Evolutionary conservation across 805 yeast genomes (phyloP).

Genomic region (Metahyphopichia silvanorum): DNA sequence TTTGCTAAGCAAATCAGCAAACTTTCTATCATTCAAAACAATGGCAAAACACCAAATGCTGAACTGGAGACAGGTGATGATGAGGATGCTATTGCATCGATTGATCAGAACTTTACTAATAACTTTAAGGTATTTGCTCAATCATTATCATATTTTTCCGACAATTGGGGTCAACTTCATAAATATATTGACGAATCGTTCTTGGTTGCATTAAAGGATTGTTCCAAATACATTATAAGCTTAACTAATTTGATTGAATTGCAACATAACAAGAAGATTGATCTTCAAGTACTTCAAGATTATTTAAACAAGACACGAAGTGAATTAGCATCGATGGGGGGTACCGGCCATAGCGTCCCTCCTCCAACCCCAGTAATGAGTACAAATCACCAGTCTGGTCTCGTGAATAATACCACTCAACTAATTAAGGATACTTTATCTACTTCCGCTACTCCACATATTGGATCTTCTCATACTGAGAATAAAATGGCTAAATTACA

Average conservation of each 20-base stretch:
- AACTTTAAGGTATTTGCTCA: constrained; percentile 37
- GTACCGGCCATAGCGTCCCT: constrained; percentile 11
- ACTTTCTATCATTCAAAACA: constrained; percentile 47
- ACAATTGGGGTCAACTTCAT: constrained; percentile 40
- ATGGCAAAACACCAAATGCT: constrained; percentile 1
- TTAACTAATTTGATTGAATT: constrained; percentile 62
- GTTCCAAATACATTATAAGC: constrained; percentile 64
- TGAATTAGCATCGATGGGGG: constrained; percentile 48
- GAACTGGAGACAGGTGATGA: constrained; percentile 5
- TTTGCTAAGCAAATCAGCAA: constrained; percentile 69
- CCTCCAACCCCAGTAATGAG: constrained; percentile 32
- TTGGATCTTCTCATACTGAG: constrained; percentile 41
- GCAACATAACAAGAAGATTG: constrained; percentile 89
- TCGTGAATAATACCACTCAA: constrained; percentile 41
- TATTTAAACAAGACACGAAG: constrained; percentile 67
- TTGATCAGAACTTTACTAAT: constrained; percentile 13
- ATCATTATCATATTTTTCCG: constrained; percentile 32
- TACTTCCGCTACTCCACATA: constrained; percentile 41
- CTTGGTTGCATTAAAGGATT: constrained; percentile 76
- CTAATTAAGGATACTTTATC: constrained; percentile 49
- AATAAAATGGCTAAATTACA: constrained; percentile 42
- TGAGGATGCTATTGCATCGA: constrained; percentile 3
- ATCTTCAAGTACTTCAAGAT: constrained; percentile 80
- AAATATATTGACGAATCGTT: constrained; percentile 72
- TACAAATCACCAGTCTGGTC: constrained; percentile 15